Conservation (phyloP, 2,329 filamentous ascomycete species). For the Zymoseptoria crescenta region DNA sequence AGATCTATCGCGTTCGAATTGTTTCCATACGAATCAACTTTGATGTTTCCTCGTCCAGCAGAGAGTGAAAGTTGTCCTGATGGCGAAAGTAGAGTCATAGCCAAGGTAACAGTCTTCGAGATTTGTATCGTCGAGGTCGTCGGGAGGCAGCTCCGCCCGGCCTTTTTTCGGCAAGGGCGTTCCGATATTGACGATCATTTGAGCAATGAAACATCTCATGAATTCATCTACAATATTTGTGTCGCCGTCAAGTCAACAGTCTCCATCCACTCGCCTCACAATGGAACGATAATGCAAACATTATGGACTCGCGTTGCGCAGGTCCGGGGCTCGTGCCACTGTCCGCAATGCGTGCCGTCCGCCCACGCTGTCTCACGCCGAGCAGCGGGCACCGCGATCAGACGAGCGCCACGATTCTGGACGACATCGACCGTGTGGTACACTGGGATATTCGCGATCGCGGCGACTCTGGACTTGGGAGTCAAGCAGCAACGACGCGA, state of each 20-base stretch:
- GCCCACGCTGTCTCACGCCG: constrained; percentile 42
- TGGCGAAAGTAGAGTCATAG: not conserved
- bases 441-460: constrained; percentile 58
- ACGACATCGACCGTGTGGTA: constrained; percentile 58
- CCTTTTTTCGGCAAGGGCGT: not conserved
- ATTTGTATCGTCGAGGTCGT: not conserved
- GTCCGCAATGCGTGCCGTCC: constrained; percentile 51
- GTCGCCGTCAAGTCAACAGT: not conserved
- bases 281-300: constrained; percentile 50
- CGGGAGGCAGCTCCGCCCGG: not conserved
- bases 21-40: not conserved
- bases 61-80: not conserved
- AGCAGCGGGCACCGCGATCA: constrained; percentile 44
- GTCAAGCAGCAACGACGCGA: constrained; percentile 50
- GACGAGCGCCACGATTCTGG: constrained; percentile 42
- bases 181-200: not conserved
- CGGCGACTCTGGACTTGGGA: constrained; percentile 54
- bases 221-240: not conserved
- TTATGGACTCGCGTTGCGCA: constrained; percentile 61
- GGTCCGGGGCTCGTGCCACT: constrained; percentile 54
- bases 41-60: not conserved
- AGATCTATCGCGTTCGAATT: not conserved
- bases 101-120: not conserved
- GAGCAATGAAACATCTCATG: no score
- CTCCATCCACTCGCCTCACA: not conserved